Base-by-base conservation (phyloP, 495 filamentous ascomycete species). In the Antarctomyces pellizariae region DNA sequence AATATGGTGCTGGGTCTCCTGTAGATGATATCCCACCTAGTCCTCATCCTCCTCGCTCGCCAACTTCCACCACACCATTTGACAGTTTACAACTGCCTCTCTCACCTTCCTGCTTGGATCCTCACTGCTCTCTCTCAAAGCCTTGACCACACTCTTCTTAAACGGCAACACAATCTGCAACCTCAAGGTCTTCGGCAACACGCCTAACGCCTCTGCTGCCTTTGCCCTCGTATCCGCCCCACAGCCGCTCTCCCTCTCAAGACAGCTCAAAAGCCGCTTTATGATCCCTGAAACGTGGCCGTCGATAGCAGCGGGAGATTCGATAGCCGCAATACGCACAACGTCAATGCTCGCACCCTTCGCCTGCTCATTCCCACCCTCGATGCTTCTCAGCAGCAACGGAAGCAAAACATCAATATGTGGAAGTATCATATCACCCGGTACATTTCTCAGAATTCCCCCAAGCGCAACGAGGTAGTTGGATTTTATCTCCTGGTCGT, bases 401-500 rank as follows among this genome's bases (percentile, higher is more conserved):
- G 32, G 38, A 12, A 42, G 8, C 5, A 37, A 11, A 13, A 9
- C 7, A 1, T 14, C 24, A 6, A 13, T 14, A 5, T 25, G 7
- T 25, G 24, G 7, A 7, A 25, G 8, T 6, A 25, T 13, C 8
- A 7, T 12, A 7, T 25, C 6, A 6, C 7, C 8, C 14, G 24
- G 24, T 5, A 5, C 14, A 13, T 25, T 6, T 14, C 14, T 25
- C 12, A 25, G 18, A 8, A 37, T 26, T 15, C 36, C 36, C 16
- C 30, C 31, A 1, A 44, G 22, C 8, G 41, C 38, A 18, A 44
- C 35, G 4, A 44, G 13, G 18, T 14, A 25, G 18, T 43, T 39
- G 8, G 17, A 19, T 15, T 37, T 34, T 0, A 32, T 22, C 15
- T 8, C 13, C n/a, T 21, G 16, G 11, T 30, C 15, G 2, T 9